These are phyloP conservation scores for Cyclotella sp. DNA, from an alignment of 108 stramenopile species.

Conservation along the genomic window DNA sequence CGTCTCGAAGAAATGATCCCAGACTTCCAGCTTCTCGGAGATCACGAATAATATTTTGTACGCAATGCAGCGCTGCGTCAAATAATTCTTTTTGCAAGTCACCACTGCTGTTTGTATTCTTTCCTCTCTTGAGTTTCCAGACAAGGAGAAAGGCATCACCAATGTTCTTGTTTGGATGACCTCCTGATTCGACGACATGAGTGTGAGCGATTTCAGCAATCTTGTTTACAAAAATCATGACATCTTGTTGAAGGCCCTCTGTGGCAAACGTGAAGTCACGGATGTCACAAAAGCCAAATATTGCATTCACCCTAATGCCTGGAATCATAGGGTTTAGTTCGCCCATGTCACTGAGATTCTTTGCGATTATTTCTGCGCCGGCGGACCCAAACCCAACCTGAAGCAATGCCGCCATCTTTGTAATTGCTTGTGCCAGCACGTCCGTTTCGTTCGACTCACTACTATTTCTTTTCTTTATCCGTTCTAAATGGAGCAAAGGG, in stretches of 20 bases:
- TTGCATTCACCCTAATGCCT: slow-evolving; percentile 63
- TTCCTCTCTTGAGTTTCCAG: slow-evolving; percentile 65
- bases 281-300: slow-evolving; percentile 80
- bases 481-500: slow-evolving; percentile 58
- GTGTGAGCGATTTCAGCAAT: slow-evolving; percentile 71
- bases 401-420: slow-evolving; percentile 65
- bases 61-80: slow-evolving; percentile 42
- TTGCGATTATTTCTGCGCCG: slow-evolving; percentile 79
- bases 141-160: slow-evolving; percentile 78
- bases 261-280: slow-evolving; percentile 68
- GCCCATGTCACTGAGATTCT: slow-evolving; percentile 56
- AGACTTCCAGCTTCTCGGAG: slow-evolving; percentile 43
- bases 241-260: slow-evolving; percentile 65
- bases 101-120: slow-evolving; percentile 47
- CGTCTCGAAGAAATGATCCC: slow-evolving; percentile 42
- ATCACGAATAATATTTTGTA: slow-evolving; percentile 48
- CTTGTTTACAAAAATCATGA: slow-evolving; percentile 74
- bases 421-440: slow-evolving; percentile 68
- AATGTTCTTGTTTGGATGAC: slow-evolving; percentile 78
- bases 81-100: slow-evolving; percentile 56
- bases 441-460: slow-evolving; percentile 68
- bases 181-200: slow-evolving; percentile 57
- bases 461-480: slow-evolving; percentile 37
- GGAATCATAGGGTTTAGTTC: slow-evolving; percentile 70
- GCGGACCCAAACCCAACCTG: slow-evolving; percentile 79